Evolutionary conservation across 2,329 filamentous ascomycete species (phyloP).

Genomic region (Colletotrichum godetiae): DNA sequence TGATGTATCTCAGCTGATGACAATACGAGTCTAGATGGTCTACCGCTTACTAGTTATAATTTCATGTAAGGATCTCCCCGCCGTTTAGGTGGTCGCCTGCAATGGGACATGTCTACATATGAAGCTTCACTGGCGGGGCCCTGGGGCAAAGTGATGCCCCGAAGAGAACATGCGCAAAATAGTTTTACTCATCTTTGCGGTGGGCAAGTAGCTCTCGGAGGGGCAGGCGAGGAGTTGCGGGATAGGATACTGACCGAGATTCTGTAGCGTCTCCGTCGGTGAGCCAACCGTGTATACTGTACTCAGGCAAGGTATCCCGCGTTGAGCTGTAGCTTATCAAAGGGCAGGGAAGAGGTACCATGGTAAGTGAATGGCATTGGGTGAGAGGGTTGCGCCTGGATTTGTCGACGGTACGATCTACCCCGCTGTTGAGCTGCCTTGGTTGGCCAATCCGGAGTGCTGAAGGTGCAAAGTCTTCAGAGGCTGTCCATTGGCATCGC

Average conservation of each 20-base stretch:
- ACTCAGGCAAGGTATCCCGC: too few relatives aligned
- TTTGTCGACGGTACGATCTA: slow-evolving; percentile 1
- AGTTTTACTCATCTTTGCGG: not conserved
- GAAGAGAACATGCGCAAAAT: not conserved
- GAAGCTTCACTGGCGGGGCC: slow-evolving; percentile 4
- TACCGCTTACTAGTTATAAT: not conserved
- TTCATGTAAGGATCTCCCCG: slow-evolving; percentile 4
- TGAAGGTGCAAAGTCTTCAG: not conserved
- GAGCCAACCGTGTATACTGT: not conserved
- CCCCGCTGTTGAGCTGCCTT: not conserved
- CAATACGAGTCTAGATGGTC: too few relatives aligned
- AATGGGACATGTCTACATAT: not conserved
- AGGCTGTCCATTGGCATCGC: not conserved
- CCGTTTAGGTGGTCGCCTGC: slow-evolving; percentile 4
- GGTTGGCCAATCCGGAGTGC: slow-evolving; percentile 16
- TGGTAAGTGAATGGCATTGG: slow-evolving; percentile 4
- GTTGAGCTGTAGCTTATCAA: not conserved
- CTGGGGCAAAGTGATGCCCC: not conserved
- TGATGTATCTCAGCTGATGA: not conserved
- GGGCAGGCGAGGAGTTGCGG: not conserved
- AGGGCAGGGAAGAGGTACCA: not conserved
- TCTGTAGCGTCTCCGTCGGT: not conserved
- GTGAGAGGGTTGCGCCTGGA: slow-evolving; percentile 4
- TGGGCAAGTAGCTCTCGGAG: not conserved
- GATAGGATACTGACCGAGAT: not conserved